Evolutionary conservation across 2,329 filamentous ascomycete genomes (phyloP), one percentile per base, ranked within the genome.

Genomic region (Tetracladium maxilliforme): DNA sequence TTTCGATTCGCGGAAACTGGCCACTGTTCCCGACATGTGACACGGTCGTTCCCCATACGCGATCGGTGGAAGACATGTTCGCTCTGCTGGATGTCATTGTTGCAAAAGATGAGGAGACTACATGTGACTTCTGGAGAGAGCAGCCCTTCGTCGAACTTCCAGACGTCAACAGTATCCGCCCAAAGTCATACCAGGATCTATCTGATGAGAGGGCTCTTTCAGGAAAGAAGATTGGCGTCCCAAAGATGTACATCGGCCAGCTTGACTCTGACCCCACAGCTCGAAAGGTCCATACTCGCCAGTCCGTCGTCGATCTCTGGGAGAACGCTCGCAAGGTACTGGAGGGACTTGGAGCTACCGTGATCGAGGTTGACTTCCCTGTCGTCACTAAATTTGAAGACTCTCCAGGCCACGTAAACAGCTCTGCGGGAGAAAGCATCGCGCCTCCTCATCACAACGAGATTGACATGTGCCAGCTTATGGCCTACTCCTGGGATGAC

Each of bases 1-100:
- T 72, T 10, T 57, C 62, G 3, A 53, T 57, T 7, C 49, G 63
- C 2, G 66, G 66, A 1, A 43, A 58, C 6, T 68, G 61, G 55
- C 64, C 66, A 4, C 41, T 71, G 2, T 70, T 64, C 33, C 54
- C 61, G 1, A 66, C 60, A 1, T 68, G 64, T 32, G 65, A 71
- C 39, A 56, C 62, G 0, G 41, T 66, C 0, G 59, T 64, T 0
- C 64, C 64, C 2, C 59, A 66, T 26, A 58, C 64, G 0, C 45
- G 62, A 14, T 60, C 52, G 0, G 47, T 69, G 22, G 30, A 40
- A 3, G 65, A 70, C 36, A 44, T 70, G 40, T 45, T 68, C 7
- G 37, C 42, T 0, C 34, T 71, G 1, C 43, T 70, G 1, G 51
- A 63, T 22, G 51, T 64, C 6, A 47, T 69, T 25, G 52, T 48